phyloP scores from a whole-genome alignment of 768 basidiomycete species.

The Boletus reticuloceps region DNA sequence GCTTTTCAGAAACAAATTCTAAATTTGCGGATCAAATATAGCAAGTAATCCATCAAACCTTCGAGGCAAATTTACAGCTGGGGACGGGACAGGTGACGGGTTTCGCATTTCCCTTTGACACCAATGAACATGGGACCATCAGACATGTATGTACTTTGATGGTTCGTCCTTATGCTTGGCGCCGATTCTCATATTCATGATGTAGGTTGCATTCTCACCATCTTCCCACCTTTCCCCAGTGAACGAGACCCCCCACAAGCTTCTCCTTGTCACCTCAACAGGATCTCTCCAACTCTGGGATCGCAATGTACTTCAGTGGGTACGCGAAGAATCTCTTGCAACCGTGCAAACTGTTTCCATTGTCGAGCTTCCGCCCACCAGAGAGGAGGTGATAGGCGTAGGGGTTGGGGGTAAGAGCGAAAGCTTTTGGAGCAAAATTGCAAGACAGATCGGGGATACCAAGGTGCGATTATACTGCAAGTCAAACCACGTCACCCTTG shows the following conservation, averaged over 20 bases:
- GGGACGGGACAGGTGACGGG: slow-evolving; percentile 48
- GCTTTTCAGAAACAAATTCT: neutral
- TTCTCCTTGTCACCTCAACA: slow-evolving; percentile 67
- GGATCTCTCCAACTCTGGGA: slow-evolving; percentile 78
- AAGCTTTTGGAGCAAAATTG: slow-evolving; percentile 47
- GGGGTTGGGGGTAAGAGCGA: slow-evolving; percentile 31
- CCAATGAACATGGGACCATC: slow-evolving; percentile 63
- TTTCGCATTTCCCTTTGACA: slow-evolving; percentile 65
- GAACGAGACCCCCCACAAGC: slow-evolving; percentile 35
- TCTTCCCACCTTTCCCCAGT: slow-evolving; percentile 36
- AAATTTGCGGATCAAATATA: slow-evolving; percentile 24
- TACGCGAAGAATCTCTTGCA: slow-evolving; percentile 76
- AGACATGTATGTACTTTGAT: slow-evolving; percentile 47
- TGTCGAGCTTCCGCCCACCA: slow-evolving; percentile 71
- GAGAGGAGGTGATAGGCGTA: slow-evolving; percentile 21
- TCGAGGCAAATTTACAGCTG: slow-evolving; percentile 45
- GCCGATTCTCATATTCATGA: neutral
- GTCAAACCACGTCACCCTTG: neutral
- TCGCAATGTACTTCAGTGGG: slow-evolving; percentile 61
- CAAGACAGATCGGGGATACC: slow-evolving; percentile 57
- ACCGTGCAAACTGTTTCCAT: slow-evolving; percentile 63
- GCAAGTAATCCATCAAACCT: slow-evolving; percentile 55
- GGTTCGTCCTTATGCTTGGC: neutral
- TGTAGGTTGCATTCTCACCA: slow-evolving; percentile 50
- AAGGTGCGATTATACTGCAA: slow-evolving; percentile 39